Evolutionary conservation across 2,329 filamentous ascomycete genomes (phyloP), one percentile per base, ranked within the genome.

Genomic region (Sarocladiaceae sp.): DNA sequence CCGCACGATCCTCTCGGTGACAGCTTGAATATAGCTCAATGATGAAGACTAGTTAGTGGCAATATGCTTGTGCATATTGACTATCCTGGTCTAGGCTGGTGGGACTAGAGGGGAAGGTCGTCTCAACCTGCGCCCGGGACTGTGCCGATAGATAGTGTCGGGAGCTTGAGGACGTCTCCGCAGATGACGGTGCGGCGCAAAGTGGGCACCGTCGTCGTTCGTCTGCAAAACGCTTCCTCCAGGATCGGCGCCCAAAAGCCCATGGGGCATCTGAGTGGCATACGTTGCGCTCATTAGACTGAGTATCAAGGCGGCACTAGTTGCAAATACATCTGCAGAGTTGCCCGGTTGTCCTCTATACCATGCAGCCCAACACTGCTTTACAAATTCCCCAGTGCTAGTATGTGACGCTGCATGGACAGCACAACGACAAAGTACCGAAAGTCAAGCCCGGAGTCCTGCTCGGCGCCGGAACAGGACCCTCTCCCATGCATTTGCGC

Each of bases 111-210:
- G 17, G 15, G 15, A 17, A 26, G 17, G 11, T 22, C 40, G 23
- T 26, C 23, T 44, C 17, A 28, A n/a, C 20, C 3, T 33, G 11
- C 10, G 11, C 5, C 15, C 26, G 26, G 28, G 44, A 8, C 40
- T 10, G 12, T 48, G 44, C 28, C 28, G 44, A 31, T 33, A 33
- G 28, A 48, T 48, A 48, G 44, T 33, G 13, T 48, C 44, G 44
- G 44, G 44, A 48, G 26, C 44, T 48, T 26, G 26, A 48, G 22
- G 23, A 17, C n/a, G 17, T 48, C 44, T 28, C 44, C 44, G 44
- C 44, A 31, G 44, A 33, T 17, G 22, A 22, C 28, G 44, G 44
- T 46, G 22, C 44, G 44, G 44, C 44, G 44, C n/a, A 48, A 33
- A 26, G 25, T 48, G 44, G 44, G 37, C 37, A 48, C 25, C 18